Evolutionary conservation across 805 yeast species (phyloP), one percentile per base, ranked within the genome.

Genomic region (Barnettozyma wickerhamii): DNA sequence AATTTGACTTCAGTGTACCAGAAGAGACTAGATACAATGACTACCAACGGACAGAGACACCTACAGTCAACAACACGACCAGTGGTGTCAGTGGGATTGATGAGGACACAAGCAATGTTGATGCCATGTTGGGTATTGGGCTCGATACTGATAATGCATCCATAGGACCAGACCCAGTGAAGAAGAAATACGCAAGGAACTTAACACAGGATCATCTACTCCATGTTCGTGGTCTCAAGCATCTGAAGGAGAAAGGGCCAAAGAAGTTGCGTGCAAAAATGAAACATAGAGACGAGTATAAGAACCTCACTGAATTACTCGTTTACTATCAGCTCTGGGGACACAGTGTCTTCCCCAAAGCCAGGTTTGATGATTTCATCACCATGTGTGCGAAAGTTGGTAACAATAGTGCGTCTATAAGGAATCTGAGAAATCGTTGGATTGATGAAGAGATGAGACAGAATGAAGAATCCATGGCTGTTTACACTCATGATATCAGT

Each of bases 331-430:
- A 83, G 59, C 52, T 79, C 26, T 84, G 91, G 90, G 88, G 83
- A 1, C 91, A 84, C 58, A 66, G 72, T 18, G 52, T 88, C 29
- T 87, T 74, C 55, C 95, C 96, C 5, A 84, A 83, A 63, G 87
- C 93, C 13, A 80, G 76, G 47, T 85, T 89, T 49, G 66, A 68
- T 35, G 95, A 86, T 58, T 80, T 89, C 52, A 62, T 83, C 1
- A 66, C 69, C 19, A 60, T 82, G 49, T 60, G 80, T 36, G 66
- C 72, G 30, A 62, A 68, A 13, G 68, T 77, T 31, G 81, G 84
- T 12, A 61, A 59, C 46, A 58, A 55, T 5, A 62, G 72, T 18
- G 59, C 65, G 14, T 62, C 59, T 12, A 59, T 77, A 23, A 68
- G 67, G 43, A 65, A 60, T 3, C 63, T 71, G 46, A 63, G 79